Percentiles rank a stretch among this genome's conserved stretches.
phyloP scores from a whole-genome alignment of 2,329 filamentous ascomycete genomes.

The Fusarium xyrophilum region DNA sequence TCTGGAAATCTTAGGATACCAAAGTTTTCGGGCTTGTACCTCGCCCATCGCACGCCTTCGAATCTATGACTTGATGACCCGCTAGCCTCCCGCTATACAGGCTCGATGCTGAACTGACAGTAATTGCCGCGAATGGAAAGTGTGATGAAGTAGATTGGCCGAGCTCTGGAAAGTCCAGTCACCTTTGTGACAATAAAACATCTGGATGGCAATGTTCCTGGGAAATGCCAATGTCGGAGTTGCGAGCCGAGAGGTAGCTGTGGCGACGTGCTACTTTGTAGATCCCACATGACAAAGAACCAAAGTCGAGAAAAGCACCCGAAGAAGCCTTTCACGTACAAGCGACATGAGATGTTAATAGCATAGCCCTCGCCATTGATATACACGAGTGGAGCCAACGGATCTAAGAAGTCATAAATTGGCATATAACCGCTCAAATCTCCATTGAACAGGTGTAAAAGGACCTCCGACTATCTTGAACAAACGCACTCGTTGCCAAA shows the following conservation, averaged over 20 bases:
- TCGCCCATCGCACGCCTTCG: rapidly evolving
- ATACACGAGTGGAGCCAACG: rapidly evolving
- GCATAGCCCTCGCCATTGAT: rapidly evolving
- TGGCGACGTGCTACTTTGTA: rapidly evolving
- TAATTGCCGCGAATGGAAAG: rapidly evolving
- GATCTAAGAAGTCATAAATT: rapidly evolving
- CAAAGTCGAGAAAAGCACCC: rapidly evolving
- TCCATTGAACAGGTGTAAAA: background rate
- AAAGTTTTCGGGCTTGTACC: rapidly evolving
- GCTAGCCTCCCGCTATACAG: rapidly evolving
- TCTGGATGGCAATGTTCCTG: rapidly evolving
- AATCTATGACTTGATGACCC: rapidly evolving
- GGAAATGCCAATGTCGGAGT: background rate
- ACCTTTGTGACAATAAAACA: rapidly evolving
- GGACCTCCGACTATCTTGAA: rapidly evolving
- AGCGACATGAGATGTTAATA: rapidly evolving
- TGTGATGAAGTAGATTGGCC: rapidly evolving
- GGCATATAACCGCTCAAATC: rapidly evolving
- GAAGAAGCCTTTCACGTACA: rapidly evolving
- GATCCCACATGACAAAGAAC: background rate
- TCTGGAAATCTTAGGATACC: rapidly evolving
- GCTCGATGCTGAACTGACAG: rapidly evolving
- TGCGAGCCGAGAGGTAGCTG: rapidly evolving
- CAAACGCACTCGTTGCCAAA: rapidly evolving
- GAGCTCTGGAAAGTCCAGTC: rapidly evolving